phyloP scores from a whole-genome alignment of 768 basidiomycete genomes.

The Tephrocybe rancida region DNA sequence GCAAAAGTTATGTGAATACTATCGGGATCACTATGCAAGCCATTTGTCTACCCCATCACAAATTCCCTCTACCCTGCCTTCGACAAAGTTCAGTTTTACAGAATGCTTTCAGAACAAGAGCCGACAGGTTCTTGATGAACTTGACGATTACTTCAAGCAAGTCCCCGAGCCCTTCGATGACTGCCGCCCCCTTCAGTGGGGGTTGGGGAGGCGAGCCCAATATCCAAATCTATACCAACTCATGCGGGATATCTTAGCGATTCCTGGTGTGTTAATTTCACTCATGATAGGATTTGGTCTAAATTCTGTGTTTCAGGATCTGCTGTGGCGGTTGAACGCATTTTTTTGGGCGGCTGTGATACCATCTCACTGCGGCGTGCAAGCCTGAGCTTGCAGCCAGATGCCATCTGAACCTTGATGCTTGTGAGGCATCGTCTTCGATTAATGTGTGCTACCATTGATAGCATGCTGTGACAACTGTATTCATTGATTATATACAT shows the following conservation, averaged over 20 bases:
- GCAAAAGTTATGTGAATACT: neutral
- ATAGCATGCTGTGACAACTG: neutral
- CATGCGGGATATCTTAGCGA: neutral
- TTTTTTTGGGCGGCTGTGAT: constrained; percentile 5
- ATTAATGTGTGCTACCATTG: neutral
- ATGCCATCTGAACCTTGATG: neutral
- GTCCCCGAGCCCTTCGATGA: constrained; percentile 24
- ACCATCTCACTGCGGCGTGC: constrained; percentile 8
- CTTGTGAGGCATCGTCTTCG: neutral
- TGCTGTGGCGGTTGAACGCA: constrained; percentile 4
- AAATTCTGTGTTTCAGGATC: neutral
- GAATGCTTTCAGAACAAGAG: neutral
- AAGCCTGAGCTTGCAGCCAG: constrained; percentile 6
- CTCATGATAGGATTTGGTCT: neutral
- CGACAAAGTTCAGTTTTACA: constrained; percentile 1
- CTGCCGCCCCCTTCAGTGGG: constrained; percentile 32
- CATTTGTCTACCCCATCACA: neutral
- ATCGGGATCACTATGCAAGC: neutral
- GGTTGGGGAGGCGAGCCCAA: constrained; percentile 15
- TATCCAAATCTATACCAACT: constrained; percentile 4
- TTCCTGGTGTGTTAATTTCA: constrained; percentile 1
- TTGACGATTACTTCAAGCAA: constrained; percentile 25
- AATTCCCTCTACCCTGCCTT: neutral
- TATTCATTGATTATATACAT: neutral
- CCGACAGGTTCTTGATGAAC: constrained; percentile 16